phyloP scores from a whole-genome alignment of 2,329 filamentous ascomycete genomes.

The Fusarium brevicatenulatum region DNA sequence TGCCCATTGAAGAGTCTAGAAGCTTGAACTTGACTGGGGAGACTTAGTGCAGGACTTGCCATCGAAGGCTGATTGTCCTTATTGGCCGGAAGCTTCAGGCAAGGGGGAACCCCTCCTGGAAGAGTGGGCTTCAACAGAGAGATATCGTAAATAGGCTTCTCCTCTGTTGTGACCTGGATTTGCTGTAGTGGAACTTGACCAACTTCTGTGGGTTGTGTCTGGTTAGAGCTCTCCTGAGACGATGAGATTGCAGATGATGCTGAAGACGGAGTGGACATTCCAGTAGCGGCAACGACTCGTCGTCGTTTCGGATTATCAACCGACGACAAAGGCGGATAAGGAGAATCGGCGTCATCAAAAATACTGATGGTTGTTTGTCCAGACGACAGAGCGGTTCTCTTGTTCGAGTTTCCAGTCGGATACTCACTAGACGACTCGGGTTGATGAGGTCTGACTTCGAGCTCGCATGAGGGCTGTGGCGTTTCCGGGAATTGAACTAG shows the following conservation, averaged over 20 bases:
- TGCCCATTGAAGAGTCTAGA: neutral
- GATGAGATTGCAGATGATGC: neutral
- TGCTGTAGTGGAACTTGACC: neutral
- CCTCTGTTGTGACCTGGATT: neutral
- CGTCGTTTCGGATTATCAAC: conserved; percentile 2
- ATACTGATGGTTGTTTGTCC: conserved; percentile 6
- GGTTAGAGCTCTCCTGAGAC: neutral
- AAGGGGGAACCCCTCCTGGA: neutral
- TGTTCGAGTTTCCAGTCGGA: neutral
- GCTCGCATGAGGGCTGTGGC: neutral
- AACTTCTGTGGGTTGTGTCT: neutral
- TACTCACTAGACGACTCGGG: neutral
- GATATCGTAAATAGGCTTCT: neutral
- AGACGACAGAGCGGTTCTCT: conserved; percentile 5
- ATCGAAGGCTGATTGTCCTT: neutral
- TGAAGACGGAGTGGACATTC: neutral
- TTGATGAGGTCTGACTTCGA: neutral
- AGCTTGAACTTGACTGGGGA: neutral
- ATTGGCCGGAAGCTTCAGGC: conserved; percentile 3
- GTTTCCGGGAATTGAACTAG: neutral
- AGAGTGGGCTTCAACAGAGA: conserved; percentile 4
- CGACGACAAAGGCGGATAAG: neutral
- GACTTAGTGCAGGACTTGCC: neutral
- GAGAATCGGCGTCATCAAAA: neutral
- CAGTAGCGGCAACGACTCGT: neutral